These are phyloP conservation scores for Suillus decipiens DNA, from an alignment of 768 basidiomycete species.

Conservation along the genomic window DNA sequence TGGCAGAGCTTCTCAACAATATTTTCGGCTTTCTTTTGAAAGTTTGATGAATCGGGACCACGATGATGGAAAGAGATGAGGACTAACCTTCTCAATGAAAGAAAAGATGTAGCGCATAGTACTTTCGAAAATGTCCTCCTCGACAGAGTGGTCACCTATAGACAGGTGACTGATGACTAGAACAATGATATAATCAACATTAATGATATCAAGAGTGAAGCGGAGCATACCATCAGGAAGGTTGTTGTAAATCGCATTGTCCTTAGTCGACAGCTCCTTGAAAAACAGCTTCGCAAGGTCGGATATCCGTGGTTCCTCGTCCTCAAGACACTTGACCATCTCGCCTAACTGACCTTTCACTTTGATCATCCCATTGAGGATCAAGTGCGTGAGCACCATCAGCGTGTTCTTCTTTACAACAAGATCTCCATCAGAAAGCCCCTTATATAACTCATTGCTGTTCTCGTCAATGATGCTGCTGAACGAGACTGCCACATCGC, in stretches of 20 bases:
- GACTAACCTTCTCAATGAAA: conserved; percentile 90
- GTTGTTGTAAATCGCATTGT: conserved; percentile 99
- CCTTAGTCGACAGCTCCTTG: conserved; percentile 92
- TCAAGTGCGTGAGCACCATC: conserved; percentile 97
- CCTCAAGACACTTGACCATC: conserved; percentile 99
- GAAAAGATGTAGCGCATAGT: conserved; percentile 95
- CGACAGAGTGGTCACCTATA: conserved; percentile 86
- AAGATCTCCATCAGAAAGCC: conserved; percentile 82
- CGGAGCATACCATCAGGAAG: conserved; percentile 79
- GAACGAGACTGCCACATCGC: conserved; percentile 98
- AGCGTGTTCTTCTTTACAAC: conserved; percentile 99
- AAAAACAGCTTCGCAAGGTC: conserved; percentile 99
- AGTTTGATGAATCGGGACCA: conserved; percentile 2
- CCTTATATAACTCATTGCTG: conserved; percentile 92
- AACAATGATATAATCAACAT: conserved; percentile 12
- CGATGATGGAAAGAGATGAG: neutral
- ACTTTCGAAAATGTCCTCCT: conserved; percentile 88
- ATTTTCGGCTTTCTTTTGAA: conserved; percentile 86
- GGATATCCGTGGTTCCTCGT: conserved; percentile 80
- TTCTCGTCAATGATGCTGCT: conserved; percentile 97
- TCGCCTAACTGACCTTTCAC: conserved; percentile 99
- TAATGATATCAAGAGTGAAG: neutral
- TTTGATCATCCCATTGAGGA: conserved; percentile 99
- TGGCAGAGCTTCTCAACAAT: conserved; percentile 98
- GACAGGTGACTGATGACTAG: conserved; percentile 94